phyloP scores from a whole-genome alignment of 179 eudicot genomes.

The Beta macrorhiza region DNA sequence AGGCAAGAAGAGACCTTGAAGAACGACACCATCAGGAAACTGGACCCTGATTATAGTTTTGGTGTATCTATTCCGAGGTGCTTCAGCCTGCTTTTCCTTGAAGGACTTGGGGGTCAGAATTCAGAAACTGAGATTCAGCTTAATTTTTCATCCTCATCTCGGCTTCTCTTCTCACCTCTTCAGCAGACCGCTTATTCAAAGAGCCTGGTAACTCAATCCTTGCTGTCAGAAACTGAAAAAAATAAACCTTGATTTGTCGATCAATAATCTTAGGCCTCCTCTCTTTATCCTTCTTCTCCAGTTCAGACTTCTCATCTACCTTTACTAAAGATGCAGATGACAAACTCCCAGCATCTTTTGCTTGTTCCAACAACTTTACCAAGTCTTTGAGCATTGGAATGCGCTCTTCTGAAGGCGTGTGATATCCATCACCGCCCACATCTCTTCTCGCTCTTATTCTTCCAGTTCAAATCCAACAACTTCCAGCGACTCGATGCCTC shows the following conservation, averaged over 20 bases:
- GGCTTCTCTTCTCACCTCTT: slow-evolving; percentile 82
- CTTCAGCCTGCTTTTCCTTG: slow-evolving; percentile 84
- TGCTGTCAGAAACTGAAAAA: slow-evolving; percentile 90
- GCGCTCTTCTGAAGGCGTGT: slow-evolving; percentile 49
- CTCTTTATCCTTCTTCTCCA: slow-evolving; percentile 33
- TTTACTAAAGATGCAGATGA: slow-evolving; percentile 32
- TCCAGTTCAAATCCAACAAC: slow-evolving; percentile 69
- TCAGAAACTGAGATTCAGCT: slow-evolving; percentile 81
- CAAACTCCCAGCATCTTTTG: slow-evolving; percentile 32
- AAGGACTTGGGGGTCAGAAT: slow-evolving; percentile 78
- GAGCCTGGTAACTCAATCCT: slow-evolving; percentile 83
- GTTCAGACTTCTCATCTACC: slow-evolving; percentile 48
- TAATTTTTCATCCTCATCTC: slow-evolving; percentile 72
- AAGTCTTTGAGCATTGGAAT: slow-evolving; percentile 40
- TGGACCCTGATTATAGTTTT: no score
- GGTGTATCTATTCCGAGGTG: no score
- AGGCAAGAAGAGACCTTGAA: no score
- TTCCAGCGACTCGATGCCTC: slow-evolving; percentile 82
- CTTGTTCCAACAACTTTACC: slow-evolving; percentile 46
- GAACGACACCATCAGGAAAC: no score
- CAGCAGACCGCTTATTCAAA: slow-evolving; percentile 63
- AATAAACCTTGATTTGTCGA: slow-evolving; percentile 74
- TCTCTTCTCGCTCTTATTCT: slow-evolving; percentile 72
- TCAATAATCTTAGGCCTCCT: slow-evolving; percentile 42
- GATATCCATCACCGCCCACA: slow-evolving; percentile 81